These are phyloP conservation scores for Pistacia integerrima DNA, from an alignment of 345 rosid genomes.

Conservation along the genomic window DNA sequence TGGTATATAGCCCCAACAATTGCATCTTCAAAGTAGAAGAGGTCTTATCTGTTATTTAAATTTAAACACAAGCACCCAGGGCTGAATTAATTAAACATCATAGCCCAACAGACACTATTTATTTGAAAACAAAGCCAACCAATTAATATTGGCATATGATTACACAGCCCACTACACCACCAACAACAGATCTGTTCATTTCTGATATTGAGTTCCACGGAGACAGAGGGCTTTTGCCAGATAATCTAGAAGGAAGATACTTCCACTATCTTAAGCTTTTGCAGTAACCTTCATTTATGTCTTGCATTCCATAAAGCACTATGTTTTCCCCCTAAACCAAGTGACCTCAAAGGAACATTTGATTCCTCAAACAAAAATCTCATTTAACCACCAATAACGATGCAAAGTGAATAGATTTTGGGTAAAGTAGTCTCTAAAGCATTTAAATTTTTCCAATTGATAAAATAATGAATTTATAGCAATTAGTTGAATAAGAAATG, in stretches of 20 bases:
- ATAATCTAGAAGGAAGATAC: not conserved
- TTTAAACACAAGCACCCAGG: not conserved
- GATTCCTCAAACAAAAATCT: not conserved
- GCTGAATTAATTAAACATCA: not conserved
- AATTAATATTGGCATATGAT: no score
- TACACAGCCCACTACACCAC: no score
- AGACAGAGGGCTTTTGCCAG: not conserved
- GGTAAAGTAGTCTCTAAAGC: not conserved
- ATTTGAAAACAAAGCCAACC: not conserved
- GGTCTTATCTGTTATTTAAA: not conserved
- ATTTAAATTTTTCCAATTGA: constrained; percentile 3
- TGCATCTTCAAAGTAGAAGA: not conserved
- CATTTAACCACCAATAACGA: not conserved
- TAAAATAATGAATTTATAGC: not conserved
- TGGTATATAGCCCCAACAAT: not conserved
- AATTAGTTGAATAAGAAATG: not conserved
- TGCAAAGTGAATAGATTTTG: not conserved
- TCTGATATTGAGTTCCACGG: not conserved
- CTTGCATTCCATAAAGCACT: not conserved
- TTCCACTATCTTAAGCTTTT: not conserved
- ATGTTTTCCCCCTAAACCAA: no score
- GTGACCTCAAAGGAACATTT: not conserved
- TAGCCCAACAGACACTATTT: not conserved
- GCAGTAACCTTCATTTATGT: not conserved
- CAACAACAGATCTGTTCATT: no score